A percentile compares a stretch with the other conserved stretches of the same genome.
Conservation (phyloP, 2,329 filamentous ascomycete species). For the Fusarium cyanostomum region DNA sequence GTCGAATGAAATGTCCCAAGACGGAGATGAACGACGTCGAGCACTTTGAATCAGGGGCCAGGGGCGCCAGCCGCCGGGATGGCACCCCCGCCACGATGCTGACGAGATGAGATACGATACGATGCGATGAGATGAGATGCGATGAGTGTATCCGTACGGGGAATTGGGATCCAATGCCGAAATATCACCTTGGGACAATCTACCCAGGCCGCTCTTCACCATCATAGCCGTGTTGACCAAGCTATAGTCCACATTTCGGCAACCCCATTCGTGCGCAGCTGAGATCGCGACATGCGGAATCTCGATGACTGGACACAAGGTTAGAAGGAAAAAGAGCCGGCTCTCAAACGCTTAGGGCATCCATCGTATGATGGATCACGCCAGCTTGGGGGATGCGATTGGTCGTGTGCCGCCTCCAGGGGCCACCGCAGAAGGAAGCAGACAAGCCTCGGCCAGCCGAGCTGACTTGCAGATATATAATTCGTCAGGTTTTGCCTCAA, state of each 20-base stretch:
- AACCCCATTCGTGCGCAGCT: slow-evolving; percentile 5
- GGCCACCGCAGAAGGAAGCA: slow-evolving; percentile 26
- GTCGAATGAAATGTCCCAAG: slow-evolving; percentile 5
- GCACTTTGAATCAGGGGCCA: slow-evolving; percentile 27
- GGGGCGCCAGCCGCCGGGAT: slow-evolving; percentile 28
- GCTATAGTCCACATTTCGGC: not conserved
- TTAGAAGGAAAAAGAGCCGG: slow-evolving; percentile 13
- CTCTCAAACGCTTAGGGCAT: slow-evolving; percentile 7
- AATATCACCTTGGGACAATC: not conserved
- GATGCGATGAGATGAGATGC: slow-evolving; percentile 39
- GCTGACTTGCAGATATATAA: slow-evolving; percentile 2
- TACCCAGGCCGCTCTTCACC: not conserved
- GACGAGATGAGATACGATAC: slow-evolving; percentile 39
- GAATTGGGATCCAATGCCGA: slow-evolving; percentile 14
- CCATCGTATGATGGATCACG: slow-evolving; percentile 43
- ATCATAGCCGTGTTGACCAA: not conserved
- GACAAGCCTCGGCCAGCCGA: slow-evolving; percentile 17
- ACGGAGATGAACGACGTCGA: slow-evolving; percentile 8
- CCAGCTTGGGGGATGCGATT: slow-evolving; percentile 28
- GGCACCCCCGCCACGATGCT: slow-evolving; percentile 26
- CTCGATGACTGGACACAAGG: slow-evolving; percentile 21
- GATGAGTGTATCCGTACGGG: slow-evolving; percentile 8
- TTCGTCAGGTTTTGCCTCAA: slow-evolving; percentile 3
- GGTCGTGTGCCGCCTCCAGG: slow-evolving; percentile 11
- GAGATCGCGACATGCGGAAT: slow-evolving; percentile 24